Percentiles rank a stretch among this genome's conserved stretches.
These are phyloP conservation scores for Mortierella sp. DNA, from an alignment of 371 early-diverging fungal genomes.

Conservation along the genomic window DNA sequence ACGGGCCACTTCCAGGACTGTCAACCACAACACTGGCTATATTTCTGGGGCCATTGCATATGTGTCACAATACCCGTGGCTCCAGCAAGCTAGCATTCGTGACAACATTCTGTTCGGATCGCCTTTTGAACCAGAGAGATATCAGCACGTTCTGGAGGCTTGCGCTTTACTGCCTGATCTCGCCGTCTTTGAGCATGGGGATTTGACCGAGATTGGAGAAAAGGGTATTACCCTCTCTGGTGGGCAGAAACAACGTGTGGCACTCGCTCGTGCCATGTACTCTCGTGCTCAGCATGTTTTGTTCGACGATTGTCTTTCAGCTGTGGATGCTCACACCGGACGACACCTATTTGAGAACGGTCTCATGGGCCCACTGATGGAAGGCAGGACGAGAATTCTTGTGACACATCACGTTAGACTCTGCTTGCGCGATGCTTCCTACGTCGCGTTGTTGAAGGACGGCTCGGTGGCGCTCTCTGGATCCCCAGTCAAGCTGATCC, in stretches of 20 bases:
- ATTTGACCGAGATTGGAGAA: constrained; percentile 91
- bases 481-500: constrained; percentile 57
- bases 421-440: constrained; percentile 75
- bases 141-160: constrained; percentile 69
- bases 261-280: constrained; percentile 85
- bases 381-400: constrained; percentile 81
- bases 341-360: constrained; percentile 79
- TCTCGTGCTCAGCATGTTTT: constrained; percentile 74
- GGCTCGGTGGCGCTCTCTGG: constrained; percentile 76
- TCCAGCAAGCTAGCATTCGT: constrained; percentile 81
- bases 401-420: constrained; percentile 88
- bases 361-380: constrained; percentile 73
- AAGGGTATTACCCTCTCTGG: constrained; percentile 90
- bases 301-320: constrained; percentile 84
- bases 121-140: constrained; percentile 72
- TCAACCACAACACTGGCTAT: constrained; percentile 51
- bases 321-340: constrained; percentile 90
- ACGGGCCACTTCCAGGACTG: constrained; percentile 33
- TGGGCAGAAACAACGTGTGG: constrained; percentile 85
- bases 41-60: constrained; percentile 75
- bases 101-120: constrained; percentile 87
- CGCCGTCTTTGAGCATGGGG: constrained; percentile 82
- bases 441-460: constrained; percentile 76
- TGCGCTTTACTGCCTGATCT: constrained; percentile 85
- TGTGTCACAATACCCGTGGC: constrained; percentile 86